Conservation (phyloP, 2,329 filamentous ascomycete species). For the Hymenoscyphus fructigenus region DNA sequence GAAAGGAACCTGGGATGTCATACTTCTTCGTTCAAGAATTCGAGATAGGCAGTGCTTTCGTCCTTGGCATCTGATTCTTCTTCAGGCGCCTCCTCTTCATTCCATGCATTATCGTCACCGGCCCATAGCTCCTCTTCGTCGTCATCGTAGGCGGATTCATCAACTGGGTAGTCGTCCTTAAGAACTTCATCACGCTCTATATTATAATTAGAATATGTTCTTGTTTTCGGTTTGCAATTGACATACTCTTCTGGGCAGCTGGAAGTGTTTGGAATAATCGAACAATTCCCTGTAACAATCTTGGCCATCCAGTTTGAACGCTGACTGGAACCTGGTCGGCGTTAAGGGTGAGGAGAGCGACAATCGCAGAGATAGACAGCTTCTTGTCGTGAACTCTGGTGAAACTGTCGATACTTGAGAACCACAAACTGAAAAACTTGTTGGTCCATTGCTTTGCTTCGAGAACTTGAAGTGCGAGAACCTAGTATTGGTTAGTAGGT, state of each 20-base stretch:
- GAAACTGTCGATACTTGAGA: constrained; percentile 92
- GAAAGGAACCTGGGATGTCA: constrained; percentile 29
- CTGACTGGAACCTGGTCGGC: constrained; percentile 85
- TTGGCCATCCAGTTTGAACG: constrained; percentile 92
- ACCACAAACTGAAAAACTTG: constrained; percentile 98
- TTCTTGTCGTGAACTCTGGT: constrained; percentile 97
- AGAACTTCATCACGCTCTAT: constrained; percentile 86
- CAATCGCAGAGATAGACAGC: constrained; percentile 91
- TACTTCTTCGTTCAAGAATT: constrained; percentile 92
- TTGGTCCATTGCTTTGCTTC: constrained; percentile 94
- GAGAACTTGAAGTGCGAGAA: constrained; percentile 80
- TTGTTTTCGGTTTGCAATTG: background rate
- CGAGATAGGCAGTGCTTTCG: constrained; percentile 90
- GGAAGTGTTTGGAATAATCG: constrained; percentile 90
- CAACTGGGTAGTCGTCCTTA: constrained; percentile 78
- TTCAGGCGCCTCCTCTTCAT: constrained; percentile 60
- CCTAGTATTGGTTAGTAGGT: constrained; percentile 19
- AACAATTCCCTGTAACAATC: constrained; percentile 84
- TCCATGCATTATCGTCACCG: constrained; percentile 80
- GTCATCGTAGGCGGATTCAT: constrained; percentile 54
- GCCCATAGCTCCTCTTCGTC: constrained; percentile 78
- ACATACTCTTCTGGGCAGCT: constrained; percentile 77
- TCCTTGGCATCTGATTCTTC: constrained; percentile 68
- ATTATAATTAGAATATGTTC: constrained; percentile 30
- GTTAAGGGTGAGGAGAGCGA: constrained; percentile 75